Percentiles rank a stretch among this genome's conserved stretches.
Conservation (phyloP, 2,329 filamentous ascomycete species). For the Fusarium sp. region DNA sequence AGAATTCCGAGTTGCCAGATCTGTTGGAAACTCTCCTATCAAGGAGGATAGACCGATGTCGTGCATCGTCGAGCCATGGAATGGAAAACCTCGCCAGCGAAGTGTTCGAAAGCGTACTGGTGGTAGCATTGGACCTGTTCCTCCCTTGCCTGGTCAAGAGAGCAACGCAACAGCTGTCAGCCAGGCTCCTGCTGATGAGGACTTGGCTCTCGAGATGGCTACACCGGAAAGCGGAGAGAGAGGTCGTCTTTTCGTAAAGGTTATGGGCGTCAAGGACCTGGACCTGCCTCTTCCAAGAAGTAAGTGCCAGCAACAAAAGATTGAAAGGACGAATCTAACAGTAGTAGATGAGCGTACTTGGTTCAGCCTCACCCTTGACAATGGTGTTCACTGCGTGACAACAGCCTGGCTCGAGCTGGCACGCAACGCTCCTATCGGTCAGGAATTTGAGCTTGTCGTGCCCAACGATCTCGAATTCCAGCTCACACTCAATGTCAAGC, state of each 20-base stretch:
- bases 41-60: constrained; percentile 87
- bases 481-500: constrained; percentile 93
- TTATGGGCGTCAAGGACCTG: constrained; percentile 96
- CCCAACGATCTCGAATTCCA: constrained; percentile 99
- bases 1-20: constrained; percentile 65
- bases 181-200: constrained; percentile 75
- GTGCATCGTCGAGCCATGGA: constrained; percentile 98
- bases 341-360: constrained; percentile 82
- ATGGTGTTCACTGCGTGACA: constrained; percentile 96
- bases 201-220: constrained; percentile 64
- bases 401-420: constrained; percentile 95
- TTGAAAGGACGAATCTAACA: constrained; percentile 39
- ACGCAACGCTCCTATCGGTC: constrained; percentile 91
- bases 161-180: constrained; percentile 78
- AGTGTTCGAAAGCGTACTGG: constrained; percentile 66
- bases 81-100: constrained; percentile 77
- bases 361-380: constrained; percentile 98
- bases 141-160: constrained; percentile 87
- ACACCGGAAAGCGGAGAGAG: constrained; percentile 85
- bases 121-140: constrained; percentile 69
- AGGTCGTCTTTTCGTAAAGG: constrained; percentile 95
- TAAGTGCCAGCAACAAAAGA: constrained; percentile 60
- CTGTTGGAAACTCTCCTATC: constrained; percentile 74
- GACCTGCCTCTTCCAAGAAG: constrained; percentile 91
- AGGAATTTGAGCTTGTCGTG: constrained; percentile 98